Conservation (phyloP, 495 filamentous ascomycete species). For the Hypoxylon fragiforme region DNA sequence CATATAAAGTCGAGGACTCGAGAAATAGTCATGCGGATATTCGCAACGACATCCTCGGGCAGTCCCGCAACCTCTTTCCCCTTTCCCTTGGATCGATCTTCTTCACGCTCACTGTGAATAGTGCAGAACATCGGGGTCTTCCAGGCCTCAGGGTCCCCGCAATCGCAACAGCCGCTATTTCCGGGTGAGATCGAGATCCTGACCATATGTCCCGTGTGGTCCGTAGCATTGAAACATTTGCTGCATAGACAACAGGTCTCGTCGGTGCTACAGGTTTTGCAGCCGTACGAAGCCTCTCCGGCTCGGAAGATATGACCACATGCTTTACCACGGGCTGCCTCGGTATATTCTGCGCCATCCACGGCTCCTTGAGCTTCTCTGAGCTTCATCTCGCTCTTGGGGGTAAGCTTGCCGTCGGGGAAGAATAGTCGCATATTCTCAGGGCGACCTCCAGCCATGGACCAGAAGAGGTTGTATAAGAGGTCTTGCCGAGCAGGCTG, state of each 20-base stretch:
- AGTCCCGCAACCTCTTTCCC: slow-evolving; percentile 59
- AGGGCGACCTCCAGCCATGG: slow-evolving; percentile 70
- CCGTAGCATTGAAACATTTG: slow-evolving; percentile 91
- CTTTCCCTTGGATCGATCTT: slow-evolving; percentile 64
- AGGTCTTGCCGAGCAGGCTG: slow-evolving; percentile 69
- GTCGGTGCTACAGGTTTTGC: slow-evolving; percentile 87
- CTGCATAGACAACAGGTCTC: slow-evolving; percentile 86
- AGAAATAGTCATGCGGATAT: slow-evolving; percentile 81
- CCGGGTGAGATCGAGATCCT: slow-evolving; percentile 81
- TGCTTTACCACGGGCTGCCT: slow-evolving; percentile 87
- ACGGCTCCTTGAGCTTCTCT: slow-evolving; percentile 85
- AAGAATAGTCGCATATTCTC: slow-evolving; percentile 79
- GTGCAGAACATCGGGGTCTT: slow-evolving; percentile 83
- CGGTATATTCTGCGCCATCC: slow-evolving; percentile 93
- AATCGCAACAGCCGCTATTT: slow-evolving; percentile 95
- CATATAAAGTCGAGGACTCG: slow-evolving; percentile 89
- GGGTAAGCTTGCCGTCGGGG: slow-evolving; percentile 64
- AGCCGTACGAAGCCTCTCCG: slow-evolving; percentile 91
- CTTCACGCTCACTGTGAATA: slow-evolving; percentile 74
- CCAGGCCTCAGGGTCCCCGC: slow-evolving; percentile 95
- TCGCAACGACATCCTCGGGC: slow-evolving; percentile 71
- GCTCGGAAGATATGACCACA: slow-evolving; percentile 95
- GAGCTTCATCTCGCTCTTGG: slow-evolving; percentile 69
- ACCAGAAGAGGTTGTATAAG: slow-evolving; percentile 79
- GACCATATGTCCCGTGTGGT: slow-evolving; percentile 92